Conservation (phyloP, 2,329 filamentous ascomycete species). For the Ploettnerulaceae sp. region DNA sequence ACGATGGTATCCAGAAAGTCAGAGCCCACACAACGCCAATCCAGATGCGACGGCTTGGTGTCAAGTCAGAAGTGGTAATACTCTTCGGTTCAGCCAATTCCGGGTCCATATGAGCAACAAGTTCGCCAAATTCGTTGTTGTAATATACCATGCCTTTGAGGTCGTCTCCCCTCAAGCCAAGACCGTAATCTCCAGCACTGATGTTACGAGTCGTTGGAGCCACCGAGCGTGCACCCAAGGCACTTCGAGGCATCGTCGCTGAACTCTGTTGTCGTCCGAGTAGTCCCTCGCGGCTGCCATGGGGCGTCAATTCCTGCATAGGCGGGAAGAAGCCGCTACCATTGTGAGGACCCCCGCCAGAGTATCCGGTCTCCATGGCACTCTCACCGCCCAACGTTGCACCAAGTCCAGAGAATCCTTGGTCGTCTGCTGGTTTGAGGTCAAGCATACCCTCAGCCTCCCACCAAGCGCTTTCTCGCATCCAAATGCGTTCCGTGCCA, state of each 20-base stretch:
- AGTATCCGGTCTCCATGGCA: conserved; percentile 69
- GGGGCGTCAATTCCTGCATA: conserved; percentile 54
- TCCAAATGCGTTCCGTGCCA: conserved; percentile 90
- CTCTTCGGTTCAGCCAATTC: conserved; percentile 73
- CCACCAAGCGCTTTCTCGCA: conserved; percentile 93
- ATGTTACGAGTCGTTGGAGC: conserved; percentile 54
- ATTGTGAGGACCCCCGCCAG: conserved; percentile 43
- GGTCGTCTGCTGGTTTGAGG: conserved; percentile 51
- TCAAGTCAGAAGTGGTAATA: conserved; percentile 64
- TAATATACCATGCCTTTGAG: conserved; percentile 71
- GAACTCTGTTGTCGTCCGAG: conserved; percentile 37
- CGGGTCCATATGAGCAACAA: conserved; percentile 66
- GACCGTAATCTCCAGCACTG: conserved; percentile 75
- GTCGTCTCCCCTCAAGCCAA: conserved; percentile 80
- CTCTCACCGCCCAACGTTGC: conserved; percentile 47
- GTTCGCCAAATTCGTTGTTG: conserved; percentile 59
- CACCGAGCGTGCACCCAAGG: conserved; percentile 53
- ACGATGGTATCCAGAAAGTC: conserved; percentile 94
- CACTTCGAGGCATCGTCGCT: conserved; percentile 41
- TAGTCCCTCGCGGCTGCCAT: conserved; percentile 69
- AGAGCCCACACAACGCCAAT: conserved; percentile 75
- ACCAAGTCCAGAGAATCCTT: conserved; percentile 37
- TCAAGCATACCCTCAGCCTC: conserved; percentile 96
- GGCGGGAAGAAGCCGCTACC: conserved; percentile 67
- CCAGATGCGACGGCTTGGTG: conserved; percentile 67